A percentile compares a stretch with the other conserved stretches of the same genome.
These are phyloP conservation scores for Fusarium keratoplasticum DNA, from an alignment of 2,329 filamentous ascomycete species.

Conservation along the genomic window DNA sequence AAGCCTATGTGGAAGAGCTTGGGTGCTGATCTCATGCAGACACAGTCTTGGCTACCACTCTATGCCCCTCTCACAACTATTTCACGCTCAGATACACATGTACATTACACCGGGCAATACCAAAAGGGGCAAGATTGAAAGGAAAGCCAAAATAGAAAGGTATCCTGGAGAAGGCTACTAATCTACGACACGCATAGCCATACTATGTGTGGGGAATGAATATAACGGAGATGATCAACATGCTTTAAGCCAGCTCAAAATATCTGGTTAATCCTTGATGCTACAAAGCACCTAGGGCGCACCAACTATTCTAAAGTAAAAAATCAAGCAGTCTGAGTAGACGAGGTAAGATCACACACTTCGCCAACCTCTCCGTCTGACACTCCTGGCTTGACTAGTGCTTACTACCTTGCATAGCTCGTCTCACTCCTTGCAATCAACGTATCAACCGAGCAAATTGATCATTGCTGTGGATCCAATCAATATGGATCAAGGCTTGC, in stretches of 20 bases:
- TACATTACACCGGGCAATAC: background rate
- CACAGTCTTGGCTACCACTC: background rate
- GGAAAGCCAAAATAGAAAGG: background rate
- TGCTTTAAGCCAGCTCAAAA: background rate
- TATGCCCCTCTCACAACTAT: background rate
- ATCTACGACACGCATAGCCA: background rate
- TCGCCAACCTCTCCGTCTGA: background rate
- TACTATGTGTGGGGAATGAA: background rate
- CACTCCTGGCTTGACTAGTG: background rate
- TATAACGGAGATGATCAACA: no score
- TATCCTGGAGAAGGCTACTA: background rate
- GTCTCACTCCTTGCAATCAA: background rate
- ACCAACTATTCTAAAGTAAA: background rate
- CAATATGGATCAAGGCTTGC: background rate
- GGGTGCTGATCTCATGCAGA: background rate
- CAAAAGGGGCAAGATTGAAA: background rate
- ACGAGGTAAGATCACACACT: background rate
- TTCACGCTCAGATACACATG: background rate
- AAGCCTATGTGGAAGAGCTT: background rate
- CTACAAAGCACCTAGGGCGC: background rate
- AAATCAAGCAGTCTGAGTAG: background rate
- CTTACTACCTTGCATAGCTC: background rate
- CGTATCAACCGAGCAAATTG: background rate
- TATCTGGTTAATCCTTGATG: background rate
- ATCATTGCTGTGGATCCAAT: background rate